Base-by-base conservation (phyloP, 2,329 filamentous ascomycete genomes). In the Beauveria australis region DNA sequence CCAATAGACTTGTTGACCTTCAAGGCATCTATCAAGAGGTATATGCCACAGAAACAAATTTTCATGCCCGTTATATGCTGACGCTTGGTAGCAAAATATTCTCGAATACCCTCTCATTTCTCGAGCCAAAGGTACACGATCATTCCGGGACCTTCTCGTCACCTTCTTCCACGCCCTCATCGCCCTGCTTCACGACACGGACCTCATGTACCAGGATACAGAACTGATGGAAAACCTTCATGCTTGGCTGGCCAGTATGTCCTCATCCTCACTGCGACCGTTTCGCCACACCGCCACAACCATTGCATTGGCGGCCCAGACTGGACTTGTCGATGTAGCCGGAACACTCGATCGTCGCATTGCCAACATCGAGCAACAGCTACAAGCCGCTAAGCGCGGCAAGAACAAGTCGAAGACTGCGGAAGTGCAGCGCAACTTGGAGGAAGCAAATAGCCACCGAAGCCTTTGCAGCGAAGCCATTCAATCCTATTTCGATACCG, bases 231-330 rank as follows among this genome's bases (percentile, higher is more conserved):
- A 97, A 71, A 96, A 96, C 69, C 83, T 97, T 53, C 86, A 92
- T 66, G 82, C 90, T 61, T 99, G 94, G 94, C 81, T 97, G 63
- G 88, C 87, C 44, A 89, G 90, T 62, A 91, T 99, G 88, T 94
- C 93, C 3, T 94, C 91, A 4, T 92, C 92, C 0, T 82, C 86
- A 4, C 87, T 93, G 63, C 86, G 94, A 60, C 92, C 94, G 1
- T 97, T 99, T 74, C 85, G 94, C 65, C 94, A 99, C 74, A 99
- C 94, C 0, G 89, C 92, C 1, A 96, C 93, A 1, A 87, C 94
- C 0, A 87, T 93, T 26, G 88, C 90, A 1, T 78, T 97, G 40
- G 83, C 90, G 18, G 88, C 96, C 65, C 88, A 90, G 60, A 91
- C 85, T 40, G 85, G 89, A 0, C 78, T 97, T 28, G 92, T 91